phyloP scores from a whole-genome alignment of 768 basidiomycete genomes.

The Tubosaeta sp. region DNA sequence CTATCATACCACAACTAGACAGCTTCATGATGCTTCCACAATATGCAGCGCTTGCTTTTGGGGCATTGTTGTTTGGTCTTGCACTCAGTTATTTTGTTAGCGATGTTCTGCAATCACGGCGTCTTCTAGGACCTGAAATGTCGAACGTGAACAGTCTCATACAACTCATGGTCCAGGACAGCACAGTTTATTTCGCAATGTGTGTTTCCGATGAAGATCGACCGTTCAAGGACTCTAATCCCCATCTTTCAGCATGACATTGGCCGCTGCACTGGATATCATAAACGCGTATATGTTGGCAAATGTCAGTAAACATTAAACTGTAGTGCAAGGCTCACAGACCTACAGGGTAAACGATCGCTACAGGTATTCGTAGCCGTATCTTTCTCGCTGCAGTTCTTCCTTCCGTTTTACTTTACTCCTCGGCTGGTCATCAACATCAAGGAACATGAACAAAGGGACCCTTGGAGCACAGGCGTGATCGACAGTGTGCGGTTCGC shows the following conservation, averaged over 20 bases:
- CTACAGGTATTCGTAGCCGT: conserved; percentile 9
- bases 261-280: conserved; percentile 3
- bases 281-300: not conserved
- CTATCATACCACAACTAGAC: not conserved
- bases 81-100: conserved; percentile 9
- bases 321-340: not conserved
- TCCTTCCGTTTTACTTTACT: not conserved
- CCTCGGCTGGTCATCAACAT: conserved; percentile 19
- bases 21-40: conserved; percentile 1
- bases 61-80: conserved; percentile 11
- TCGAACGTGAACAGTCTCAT: conserved; percentile 8
- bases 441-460: conserved; percentile 7
- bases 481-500: not conserved
- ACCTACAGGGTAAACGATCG: not conserved
- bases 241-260: conserved; percentile 1
- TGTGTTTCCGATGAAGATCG: not conserved
- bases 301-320: conserved; percentile 1
- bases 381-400: conserved; percentile 13
- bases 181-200: conserved; percentile 18
- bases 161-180: conserved; percentile 16
- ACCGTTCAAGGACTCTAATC: not conserved
- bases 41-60: conserved; percentile 13
- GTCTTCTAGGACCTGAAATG: not conserved
- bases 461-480: conserved; percentile 2
- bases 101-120: conserved; percentile 6